phyloP scores from a whole-genome alignment of 2,329 filamentous ascomycete species.

The Scorias spongiosa region DNA sequence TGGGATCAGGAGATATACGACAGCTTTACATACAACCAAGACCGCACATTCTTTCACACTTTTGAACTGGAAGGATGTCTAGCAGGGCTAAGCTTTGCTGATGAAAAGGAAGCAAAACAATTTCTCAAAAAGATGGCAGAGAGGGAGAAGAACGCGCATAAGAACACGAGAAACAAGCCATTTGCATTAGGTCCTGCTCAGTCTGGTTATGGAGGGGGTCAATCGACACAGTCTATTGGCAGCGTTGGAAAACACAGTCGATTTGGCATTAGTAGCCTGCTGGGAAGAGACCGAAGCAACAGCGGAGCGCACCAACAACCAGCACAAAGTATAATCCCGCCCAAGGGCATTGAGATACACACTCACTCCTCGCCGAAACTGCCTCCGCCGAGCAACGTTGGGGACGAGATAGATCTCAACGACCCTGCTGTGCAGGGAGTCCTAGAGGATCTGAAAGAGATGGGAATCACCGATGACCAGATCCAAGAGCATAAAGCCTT shows the following conservation, averaged over 20 bases:
- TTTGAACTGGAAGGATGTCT: conserved; percentile 91
- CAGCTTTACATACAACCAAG: conserved; percentile 86
- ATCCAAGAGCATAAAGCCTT: conserved; percentile 53
- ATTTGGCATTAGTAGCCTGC: conserved; percentile 35
- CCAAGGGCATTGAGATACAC: conserved; percentile 23
- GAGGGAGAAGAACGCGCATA: conserved; percentile 86
- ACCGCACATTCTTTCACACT: conserved; percentile 92
- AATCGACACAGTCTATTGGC: conserved; percentile 4
- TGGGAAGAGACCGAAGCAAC: conserved; percentile 34
- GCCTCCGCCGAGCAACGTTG: conserved; percentile 20
- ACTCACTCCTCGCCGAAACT: conserved; percentile 13
- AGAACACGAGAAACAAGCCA: conserved; percentile 64
- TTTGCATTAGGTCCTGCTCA: conserved; percentile 38
- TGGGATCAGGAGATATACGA: conserved; percentile 99
- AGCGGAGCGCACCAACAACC: conserved; percentile 26
- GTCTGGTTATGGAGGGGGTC: conserved; percentile 19
- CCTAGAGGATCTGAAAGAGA: conserved; percentile 43
- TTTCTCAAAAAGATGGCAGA: conserved; percentile 98
- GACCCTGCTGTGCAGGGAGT: conserved; percentile 49
- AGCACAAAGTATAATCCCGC: conserved; percentile 36
- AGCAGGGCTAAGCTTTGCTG: conserved; percentile 78
- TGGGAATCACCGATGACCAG: conserved; percentile 55
- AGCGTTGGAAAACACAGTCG: conserved; percentile 25
- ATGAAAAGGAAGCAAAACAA: conserved; percentile 93
- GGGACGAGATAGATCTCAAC: conserved; percentile 38